Evolutionary conservation across 352 stramenopile species (phyloP).

Genomic region (Pythium insidiosum): DNA sequence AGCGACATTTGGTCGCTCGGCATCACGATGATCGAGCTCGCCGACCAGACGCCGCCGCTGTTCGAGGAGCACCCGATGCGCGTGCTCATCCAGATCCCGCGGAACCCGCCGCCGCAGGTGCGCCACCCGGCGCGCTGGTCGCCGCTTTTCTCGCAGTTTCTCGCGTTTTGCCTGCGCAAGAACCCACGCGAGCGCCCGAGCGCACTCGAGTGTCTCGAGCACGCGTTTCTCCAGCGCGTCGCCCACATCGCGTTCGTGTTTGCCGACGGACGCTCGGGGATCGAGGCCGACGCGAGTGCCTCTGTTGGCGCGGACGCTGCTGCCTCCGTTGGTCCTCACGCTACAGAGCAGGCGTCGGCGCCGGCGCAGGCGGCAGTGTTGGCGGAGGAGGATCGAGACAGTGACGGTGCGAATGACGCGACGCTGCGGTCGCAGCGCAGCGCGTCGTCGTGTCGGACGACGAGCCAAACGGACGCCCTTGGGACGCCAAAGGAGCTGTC

Average conservation of each 20-base stretch:
- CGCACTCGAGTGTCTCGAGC: conserved; percentile 85
- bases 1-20: conserved; percentile 88
- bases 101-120: conserved; percentile 75
- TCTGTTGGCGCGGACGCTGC: too few species aligned
- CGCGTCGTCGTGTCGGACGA: too few species aligned
- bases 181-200: conserved; percentile 62
- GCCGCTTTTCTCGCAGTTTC: conserved; percentile 71
- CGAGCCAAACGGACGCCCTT: too few species aligned
- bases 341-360: too few species aligned
- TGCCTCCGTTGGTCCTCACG: too few species aligned
- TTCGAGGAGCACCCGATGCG: conserved; percentile 89
- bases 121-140: conserved; percentile 72
- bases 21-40: conserved; percentile 89
- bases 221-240: conserved; percentile 76
- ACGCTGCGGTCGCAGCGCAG: too few species aligned
- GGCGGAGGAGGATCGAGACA: too few species aligned
- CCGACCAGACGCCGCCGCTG: conserved; percentile 85
- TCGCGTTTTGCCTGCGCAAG: conserved; percentile 77
- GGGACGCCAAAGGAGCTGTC: too few species aligned
- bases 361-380: too few species aligned
- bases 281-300: too few species aligned
- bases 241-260: conserved; percentile 16
- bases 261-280: background rate
- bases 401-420: too few species aligned
- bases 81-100: conserved; percentile 66